Percentiles rank a stretch among this genome's conserved stretches.
Evolutionary conservation across 495 filamentous ascomycete genomes (phyloP).

Genomic region (Podospora bellae-mahoneyi): DNA sequence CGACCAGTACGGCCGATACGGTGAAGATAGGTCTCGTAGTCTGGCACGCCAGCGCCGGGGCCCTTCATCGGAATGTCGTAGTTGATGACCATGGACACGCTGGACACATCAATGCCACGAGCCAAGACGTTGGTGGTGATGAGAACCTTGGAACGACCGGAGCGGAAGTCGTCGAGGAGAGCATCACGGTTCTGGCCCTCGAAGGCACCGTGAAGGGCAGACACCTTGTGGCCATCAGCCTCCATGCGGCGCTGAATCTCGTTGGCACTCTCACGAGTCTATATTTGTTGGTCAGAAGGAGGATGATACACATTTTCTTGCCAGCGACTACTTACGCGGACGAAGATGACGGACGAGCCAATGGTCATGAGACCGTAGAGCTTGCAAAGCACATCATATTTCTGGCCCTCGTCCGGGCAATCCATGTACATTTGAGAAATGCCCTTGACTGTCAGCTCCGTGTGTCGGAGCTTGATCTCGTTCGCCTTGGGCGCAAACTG

Average conservation of each 20-base stretch:
- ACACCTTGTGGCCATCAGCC: slow-evolving; percentile 84
- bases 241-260: slow-evolving; percentile 84
- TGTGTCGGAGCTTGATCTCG: slow-evolving; percentile 78
- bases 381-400: slow-evolving; percentile 82
- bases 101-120: slow-evolving; percentile 94
- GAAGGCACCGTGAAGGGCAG: slow-evolving; percentile 78
- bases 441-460: slow-evolving; percentile 92
- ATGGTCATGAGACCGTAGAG: slow-evolving; percentile 95
- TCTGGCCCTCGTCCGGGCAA: slow-evolving; percentile 71
- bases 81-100: slow-evolving; percentile 96
- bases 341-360: slow-evolving; percentile 96
- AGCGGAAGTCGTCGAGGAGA: slow-evolving; percentile 85
- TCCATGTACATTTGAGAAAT: slow-evolving; percentile 98
- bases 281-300: background rate
- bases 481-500: slow-evolving; percentile 81
- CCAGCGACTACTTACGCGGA: slow-evolving; percentile 57
- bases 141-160: slow-evolving; percentile 86
- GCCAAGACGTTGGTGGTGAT: slow-evolving; percentile 98
- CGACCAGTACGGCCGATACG: slow-evolving; percentile 96
- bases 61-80: slow-evolving; percentile 72
- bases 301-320: slow-evolving; percentile 25
- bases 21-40: slow-evolving; percentile 94
- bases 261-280: slow-evolving; percentile 76
- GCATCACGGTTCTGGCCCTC: slow-evolving; percentile 79
- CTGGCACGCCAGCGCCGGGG: slow-evolving; percentile 52